Evolutionary conservation across 192 early-diverging fungal genomes (phyloP).

Genomic region (Backusella mclennaniae): DNA sequence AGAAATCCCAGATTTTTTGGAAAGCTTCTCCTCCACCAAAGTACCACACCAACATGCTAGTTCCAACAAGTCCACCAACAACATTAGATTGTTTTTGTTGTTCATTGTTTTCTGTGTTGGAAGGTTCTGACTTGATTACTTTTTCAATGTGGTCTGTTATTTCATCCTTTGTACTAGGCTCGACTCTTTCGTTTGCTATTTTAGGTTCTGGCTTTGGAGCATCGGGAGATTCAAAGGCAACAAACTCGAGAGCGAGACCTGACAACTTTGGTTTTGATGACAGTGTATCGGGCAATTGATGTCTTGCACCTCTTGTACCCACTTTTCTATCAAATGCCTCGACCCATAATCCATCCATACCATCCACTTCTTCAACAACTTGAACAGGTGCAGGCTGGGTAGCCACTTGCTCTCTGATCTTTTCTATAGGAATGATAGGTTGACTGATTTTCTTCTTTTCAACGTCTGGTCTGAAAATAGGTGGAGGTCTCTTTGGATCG

Average conservation of each 20-base stretch:
- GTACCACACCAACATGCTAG: slow-evolving; percentile 11
- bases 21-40: slow-evolving; percentile 10
- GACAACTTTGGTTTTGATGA: neutral
- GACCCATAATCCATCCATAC: slow-evolving; percentile 25
- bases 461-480: neutral
- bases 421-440: neutral
- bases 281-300: neutral
- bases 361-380: neutral
- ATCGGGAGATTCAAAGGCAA: neutral
- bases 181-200: neutral
- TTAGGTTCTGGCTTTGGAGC: neutral
- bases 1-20: slow-evolving; percentile 1
- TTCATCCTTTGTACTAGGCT: neutral
- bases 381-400: neutral
- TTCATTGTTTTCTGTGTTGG: neutral
- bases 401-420: neutral
- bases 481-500: neutral
- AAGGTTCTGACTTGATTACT: neutral
- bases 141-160: neutral
- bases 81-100: neutral
- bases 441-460: neutral
- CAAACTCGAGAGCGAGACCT: neutral
- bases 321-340: slow-evolving; percentile 35
- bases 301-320: slow-evolving; percentile 9
- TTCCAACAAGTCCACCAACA: neutral